Percentiles rank a stretch among this genome's conserved stretches.
These are phyloP conservation scores for Beta corolliflora DNA, from an alignment of 179 eudicot species.

Conservation along the genomic window DNA sequence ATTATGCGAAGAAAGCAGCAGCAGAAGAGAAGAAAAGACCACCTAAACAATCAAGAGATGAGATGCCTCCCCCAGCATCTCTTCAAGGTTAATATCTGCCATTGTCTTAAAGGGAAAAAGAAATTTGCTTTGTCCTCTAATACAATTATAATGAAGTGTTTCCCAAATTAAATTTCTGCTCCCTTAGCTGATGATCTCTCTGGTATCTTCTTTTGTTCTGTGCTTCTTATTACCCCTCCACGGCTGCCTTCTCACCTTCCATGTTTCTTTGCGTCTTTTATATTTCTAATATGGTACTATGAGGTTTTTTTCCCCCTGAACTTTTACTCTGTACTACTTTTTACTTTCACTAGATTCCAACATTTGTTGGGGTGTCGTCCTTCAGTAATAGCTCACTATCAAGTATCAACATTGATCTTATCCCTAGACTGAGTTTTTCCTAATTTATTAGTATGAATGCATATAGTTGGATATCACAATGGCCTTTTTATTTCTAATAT, in stretches of 20 bases:
- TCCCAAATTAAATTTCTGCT: not conserved
- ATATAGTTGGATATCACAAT: too few species aligned
- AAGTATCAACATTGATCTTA: not conserved
- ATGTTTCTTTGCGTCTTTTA: not conserved
- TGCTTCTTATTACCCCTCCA: not conserved
- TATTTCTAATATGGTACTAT: not conserved
- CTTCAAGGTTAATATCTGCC: conserved; percentile 63
- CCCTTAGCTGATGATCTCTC: not conserved
- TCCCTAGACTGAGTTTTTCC: too few species aligned
- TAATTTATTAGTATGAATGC: too few species aligned
- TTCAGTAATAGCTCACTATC: not conserved
- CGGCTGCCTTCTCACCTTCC: not conserved
- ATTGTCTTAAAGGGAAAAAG: not conserved
- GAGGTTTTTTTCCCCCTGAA: not conserved
- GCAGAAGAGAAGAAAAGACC: conserved; percentile 81
- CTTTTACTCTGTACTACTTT: not conserved
- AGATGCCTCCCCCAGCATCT: conserved; percentile 99
- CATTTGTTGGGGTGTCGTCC: not conserved
- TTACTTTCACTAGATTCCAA: not conserved
- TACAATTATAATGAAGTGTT: not conserved
- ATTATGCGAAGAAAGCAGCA: conserved; percentile 89
- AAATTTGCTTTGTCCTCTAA: not conserved
- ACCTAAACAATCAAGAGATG: conserved; percentile 83
- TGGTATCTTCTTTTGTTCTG: not conserved
- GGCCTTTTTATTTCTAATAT: too few species aligned